Conservation (phyloP, 2,329 filamentous ascomycete genomes). For the Trichoderma aggressivum region DNA sequence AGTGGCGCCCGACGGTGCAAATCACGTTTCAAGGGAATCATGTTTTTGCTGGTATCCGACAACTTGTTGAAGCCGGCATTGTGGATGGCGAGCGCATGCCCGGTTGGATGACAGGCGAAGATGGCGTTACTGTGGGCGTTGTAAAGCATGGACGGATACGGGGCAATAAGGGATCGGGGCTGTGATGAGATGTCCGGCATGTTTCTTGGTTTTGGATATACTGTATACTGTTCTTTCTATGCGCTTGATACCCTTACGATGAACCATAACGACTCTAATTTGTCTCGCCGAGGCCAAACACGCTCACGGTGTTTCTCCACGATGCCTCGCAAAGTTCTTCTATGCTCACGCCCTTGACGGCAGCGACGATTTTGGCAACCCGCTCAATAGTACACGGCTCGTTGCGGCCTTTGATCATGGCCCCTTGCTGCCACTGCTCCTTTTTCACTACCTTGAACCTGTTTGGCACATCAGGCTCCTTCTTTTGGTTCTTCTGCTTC, state of each 20-base stretch:
- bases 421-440: constrained; percentile 85
- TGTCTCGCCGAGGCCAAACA: constrained; percentile 65
- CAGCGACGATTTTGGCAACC: constrained; percentile 85
- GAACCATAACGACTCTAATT: constrained; percentile 8
- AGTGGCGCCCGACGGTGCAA: constrained; percentile 43
- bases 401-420: constrained; percentile 92
- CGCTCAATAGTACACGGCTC: constrained; percentile 84
- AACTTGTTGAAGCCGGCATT: constrained; percentile 72
- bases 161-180: constrained; percentile 54
- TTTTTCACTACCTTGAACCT: constrained; percentile 88
- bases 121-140: constrained; percentile 70
- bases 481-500: constrained; percentile 52
- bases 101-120: constrained; percentile 87
- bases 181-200: constrained; percentile 35
- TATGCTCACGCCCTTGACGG: constrained; percentile 73
- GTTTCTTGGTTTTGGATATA: constrained; percentile 22
- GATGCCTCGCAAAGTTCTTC: constrained; percentile 83
- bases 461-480: constrained; percentile 63
- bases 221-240: constrained; percentile 22
- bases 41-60: constrained; percentile 75
- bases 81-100: constrained; percentile 78
- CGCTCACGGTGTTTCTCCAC: constrained; percentile 75
- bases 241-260: constrained; percentile 31
- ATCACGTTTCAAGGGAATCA: constrained; percentile 72
- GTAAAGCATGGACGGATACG: constrained; percentile 64